These are phyloP conservation scores for Alternaria sp. DNA, from an alignment of 2,329 filamentous ascomycete species.

Conservation along the genomic window DNA sequence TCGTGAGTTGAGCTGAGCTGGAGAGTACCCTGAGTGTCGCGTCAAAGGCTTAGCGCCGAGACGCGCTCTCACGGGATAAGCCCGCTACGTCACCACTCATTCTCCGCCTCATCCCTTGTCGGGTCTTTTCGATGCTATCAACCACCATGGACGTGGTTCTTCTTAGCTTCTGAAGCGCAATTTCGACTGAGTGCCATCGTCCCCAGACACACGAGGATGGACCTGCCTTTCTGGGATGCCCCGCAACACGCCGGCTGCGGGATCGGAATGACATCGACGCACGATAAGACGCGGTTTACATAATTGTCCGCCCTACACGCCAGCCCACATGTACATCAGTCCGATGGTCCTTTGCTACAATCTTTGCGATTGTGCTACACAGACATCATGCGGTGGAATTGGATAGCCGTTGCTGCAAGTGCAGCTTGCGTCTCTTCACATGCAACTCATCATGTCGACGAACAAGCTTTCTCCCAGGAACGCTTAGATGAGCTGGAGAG, in stretches of 20 bases:
- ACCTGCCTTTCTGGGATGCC: constrained; percentile 33
- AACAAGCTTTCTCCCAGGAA: constrained; percentile 40
- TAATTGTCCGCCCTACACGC: constrained; percentile 36
- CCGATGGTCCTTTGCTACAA: background rate
- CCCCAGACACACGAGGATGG: constrained; percentile 15
- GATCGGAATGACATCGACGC: constrained; percentile 24
- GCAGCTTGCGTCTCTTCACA: constrained; percentile 35
- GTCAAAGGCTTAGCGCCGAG: constrained; percentile 23
- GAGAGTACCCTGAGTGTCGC: constrained; percentile 4
- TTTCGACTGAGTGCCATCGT: background rate
- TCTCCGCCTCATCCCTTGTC: constrained; percentile 5
- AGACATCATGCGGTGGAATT: constrained; percentile 31
- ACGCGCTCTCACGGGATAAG: constrained; percentile 43
- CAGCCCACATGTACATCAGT: constrained; percentile 12
- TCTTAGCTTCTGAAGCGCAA: background rate
- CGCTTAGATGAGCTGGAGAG: constrained; percentile 45
- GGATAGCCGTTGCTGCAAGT: constrained; percentile 24
- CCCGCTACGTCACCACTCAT: constrained; percentile 36
- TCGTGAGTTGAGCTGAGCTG: constrained; percentile 6
- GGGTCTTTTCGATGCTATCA: background rate
- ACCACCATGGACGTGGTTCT: background rate
- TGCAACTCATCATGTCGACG: constrained; percentile 39
- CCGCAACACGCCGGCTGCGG: constrained; percentile 22
- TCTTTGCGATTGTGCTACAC: background rate
- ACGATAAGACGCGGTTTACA: constrained; percentile 44